phyloP scores from a whole-genome alignment of 768 basidiomycete genomes.

The Rhodotorula taiwanensis region DNA sequence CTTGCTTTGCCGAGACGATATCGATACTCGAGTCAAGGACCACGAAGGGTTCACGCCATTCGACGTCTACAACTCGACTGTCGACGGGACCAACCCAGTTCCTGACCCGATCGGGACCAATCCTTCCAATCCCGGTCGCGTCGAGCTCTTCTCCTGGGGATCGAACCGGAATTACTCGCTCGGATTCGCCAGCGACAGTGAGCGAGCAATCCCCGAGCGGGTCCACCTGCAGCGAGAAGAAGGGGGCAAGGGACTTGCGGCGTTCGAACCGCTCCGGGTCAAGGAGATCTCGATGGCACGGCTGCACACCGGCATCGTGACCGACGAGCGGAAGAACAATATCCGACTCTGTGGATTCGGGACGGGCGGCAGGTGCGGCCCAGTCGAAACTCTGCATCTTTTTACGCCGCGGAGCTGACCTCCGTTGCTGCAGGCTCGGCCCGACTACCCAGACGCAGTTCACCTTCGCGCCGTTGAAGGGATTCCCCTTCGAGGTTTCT shows the following conservation, averaged over 20 bases:
- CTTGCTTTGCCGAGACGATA: conserved; percentile 66
- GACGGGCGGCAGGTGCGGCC: conserved; percentile 65
- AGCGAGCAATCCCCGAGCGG: conserved; percentile 70
- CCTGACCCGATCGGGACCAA: conserved; percentile 32
- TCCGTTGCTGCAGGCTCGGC: conserved; percentile 66
- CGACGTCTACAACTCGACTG: conserved; percentile 85
- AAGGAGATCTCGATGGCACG: conserved; percentile 72
- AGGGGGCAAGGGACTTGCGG: conserved; percentile 42
- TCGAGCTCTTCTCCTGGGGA: conserved; percentile 82
- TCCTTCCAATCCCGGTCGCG: conserved; percentile 36
- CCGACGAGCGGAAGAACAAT: conserved; percentile 65
- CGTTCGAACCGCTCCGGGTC: conserved; percentile 61
- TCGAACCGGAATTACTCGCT: conserved; percentile 78
- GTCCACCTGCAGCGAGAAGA: conserved; percentile 51
- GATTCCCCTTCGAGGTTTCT: conserved; percentile 54
- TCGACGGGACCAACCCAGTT: conserved; percentile 62
- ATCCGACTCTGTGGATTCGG: conserved; percentile 83
- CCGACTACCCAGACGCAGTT: conserved; percentile 72
- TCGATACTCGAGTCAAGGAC: conserved; percentile 68
- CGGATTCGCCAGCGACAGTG: conserved; percentile 72
- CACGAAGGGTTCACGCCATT: conserved; percentile 82
- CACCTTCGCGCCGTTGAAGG: conserved; percentile 56
- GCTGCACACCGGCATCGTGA: conserved; percentile 72
- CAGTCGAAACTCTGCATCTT: too few species aligned
- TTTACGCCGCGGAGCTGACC: background rate